phyloP scores from a whole-genome alignment of 768 basidiomycete genomes.

The Suillus cothurnatus region DNA sequence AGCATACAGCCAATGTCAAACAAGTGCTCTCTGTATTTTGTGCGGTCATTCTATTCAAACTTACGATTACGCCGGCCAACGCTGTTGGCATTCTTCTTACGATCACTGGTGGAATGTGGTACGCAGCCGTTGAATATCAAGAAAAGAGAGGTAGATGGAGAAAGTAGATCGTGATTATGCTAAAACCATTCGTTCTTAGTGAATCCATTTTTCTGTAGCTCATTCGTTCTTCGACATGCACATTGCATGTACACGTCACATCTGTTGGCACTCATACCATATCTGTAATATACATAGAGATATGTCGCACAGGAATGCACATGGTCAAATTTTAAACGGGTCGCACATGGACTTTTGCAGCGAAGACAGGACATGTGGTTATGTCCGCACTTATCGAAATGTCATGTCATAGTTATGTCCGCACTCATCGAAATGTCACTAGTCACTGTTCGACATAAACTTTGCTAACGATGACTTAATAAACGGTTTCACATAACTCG shows the following conservation, averaged over 20 bases:
- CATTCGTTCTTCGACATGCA: not conserved
- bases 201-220: not conserved
- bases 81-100: conserved; percentile 83
- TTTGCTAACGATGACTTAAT: not conserved
- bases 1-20: conserved; percentile 76
- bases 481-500: not conserved
- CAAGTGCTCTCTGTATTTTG: conserved; percentile 89
- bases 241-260: not conserved
- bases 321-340: not conserved
- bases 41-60: conserved; percentile 81
- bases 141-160: conserved; percentile 41
- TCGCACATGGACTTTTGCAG: not conserved
- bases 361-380: not conserved
- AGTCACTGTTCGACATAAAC: not conserved
- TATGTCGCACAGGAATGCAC: not conserved
- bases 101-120: conserved; percentile 83
- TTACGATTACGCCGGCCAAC: conserved; percentile 80
- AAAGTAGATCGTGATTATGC: not conserved
- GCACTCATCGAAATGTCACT: no score
- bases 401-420: no score
- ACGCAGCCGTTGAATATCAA: conserved; percentile 65
- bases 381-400: not conserved
- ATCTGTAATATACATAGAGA: not conserved
- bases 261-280: not conserved
- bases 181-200: no score